Evolutionary conservation across 768 basidiomycete genomes (phyloP), one percentile per base, ranked within the genome.

Genomic region (Podaxis sp.): DNA sequence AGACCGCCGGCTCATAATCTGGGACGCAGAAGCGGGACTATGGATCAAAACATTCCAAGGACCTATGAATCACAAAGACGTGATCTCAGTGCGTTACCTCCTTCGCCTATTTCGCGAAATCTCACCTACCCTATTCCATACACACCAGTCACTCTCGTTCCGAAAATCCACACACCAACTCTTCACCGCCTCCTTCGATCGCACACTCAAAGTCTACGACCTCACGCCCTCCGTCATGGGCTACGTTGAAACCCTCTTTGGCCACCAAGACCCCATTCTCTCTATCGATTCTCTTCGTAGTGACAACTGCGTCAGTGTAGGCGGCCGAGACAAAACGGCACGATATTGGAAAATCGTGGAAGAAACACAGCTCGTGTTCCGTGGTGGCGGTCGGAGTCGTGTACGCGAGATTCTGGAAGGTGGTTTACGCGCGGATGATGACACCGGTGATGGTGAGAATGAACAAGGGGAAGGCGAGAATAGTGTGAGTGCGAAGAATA

Each of bases 281-380:
- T 79, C 83, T 3, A 69, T 99, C 4, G 93, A 95, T 65, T 82
- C 93, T 5, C 83, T 99, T 15, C 87, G 91, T 37, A 86, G 86
- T 6, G 95, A 98, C 68, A 87, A 87, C 1, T 91, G 90, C 15
- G 86, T 98, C 20, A 95, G 89, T 38, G 90, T 90, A 4, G 97
- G 96, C 20, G 92, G 87, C 0, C 81, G 95, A 37, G 97, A 99
- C 78, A 90, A 93, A 72, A 97, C 95, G 0, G 84, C 89, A 63
- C 83, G 97, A 38, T 99, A 86, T 76, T 99, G 96, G 96, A 98
- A 98, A 77, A 90, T 99, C 56, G 86, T 87, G 40, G 96, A 99
- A 58, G 95, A 98, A 75, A 93, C 85, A 12, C 96, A 99, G 71
- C 81, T 99, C 26, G 95, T 99, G 6, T 98, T 99, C 71, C 85